Percentiles rank a stretch among this genome's conserved stretches.
phyloP scores from a whole-genome alignment of 2,329 filamentous ascomycete species.

The Ophioceras dolichostomum region DNA sequence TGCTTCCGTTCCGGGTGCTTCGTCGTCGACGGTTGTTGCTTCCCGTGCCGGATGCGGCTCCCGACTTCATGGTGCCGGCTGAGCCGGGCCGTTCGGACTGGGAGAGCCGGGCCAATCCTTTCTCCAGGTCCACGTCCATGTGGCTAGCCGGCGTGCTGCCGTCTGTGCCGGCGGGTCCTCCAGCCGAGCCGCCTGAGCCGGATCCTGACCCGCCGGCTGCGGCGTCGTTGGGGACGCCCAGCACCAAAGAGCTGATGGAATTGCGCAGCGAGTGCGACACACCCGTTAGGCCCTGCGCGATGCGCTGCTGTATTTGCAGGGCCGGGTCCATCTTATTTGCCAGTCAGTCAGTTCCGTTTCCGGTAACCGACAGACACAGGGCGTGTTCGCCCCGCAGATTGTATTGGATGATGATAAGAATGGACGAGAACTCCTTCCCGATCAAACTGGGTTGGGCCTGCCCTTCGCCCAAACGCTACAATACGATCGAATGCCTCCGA shows the following conservation, averaged over 20 bases:
- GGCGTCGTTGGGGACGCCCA: constrained; percentile 1
- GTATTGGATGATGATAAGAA: too few species aligned
- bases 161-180: not conserved
- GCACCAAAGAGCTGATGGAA: constrained; percentile 5
- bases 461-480: too few species aligned
- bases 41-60: not conserved
- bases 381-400: too few species aligned
- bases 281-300: constrained; percentile 2
- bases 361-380: too few species aligned
- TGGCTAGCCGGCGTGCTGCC: not conserved
- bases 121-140: not conserved
- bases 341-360: not conserved
- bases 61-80: not conserved
- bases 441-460: too few species aligned
- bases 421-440: too few species aligned
- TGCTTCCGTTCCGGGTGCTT: not conserved
- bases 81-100: not conserved
- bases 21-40: not conserved
- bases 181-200: not conserved
- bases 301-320: constrained; percentile 2
- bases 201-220: not conserved
- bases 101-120: not conserved
- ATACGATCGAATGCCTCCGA: too few species aligned
- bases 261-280: constrained; percentile 4
- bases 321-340: constrained; percentile 2